Base-by-base conservation (phyloP, 176 grass and related monocot species). In the Oryza coarctata region DNA sequence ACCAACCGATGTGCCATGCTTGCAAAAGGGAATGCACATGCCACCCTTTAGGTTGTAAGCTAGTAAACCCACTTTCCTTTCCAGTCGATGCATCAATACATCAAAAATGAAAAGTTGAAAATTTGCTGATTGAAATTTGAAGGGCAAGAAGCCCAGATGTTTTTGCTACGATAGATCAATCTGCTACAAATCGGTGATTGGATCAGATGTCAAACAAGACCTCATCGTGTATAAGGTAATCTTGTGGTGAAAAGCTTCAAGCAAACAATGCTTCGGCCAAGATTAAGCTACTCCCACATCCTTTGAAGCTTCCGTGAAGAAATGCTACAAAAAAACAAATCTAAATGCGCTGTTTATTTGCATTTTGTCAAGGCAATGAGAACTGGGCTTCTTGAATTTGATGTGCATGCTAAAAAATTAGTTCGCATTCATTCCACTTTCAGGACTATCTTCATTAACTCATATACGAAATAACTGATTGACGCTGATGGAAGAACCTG, bases 361-460 rank as follows among this genome's bases (percentile, higher is more conserved):
- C 33, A 52, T 32, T 52, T 82, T 73, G 57, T 73, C 73, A 77
- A 73, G 58, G 44, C 43, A 27, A 50, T 31, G 25, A 75, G 74
- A 75, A 38, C 30, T 14, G 50, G 75, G 63, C 41, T 38, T 26
- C 26, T 82, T 43, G 62, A 83, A 79, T 31, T 72, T 64, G 62
- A 25, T 52, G 44, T 1, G 2, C 66, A 45, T 79, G 74, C 38
- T 79, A 74, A 83, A 61, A 1, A 79, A 83, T 70, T 7, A 74
- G 63, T 74, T 69, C 52, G 49, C 9, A 68, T n/a, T 99, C 87
- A 99, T 76, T 99, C 91, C 74, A 99, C 97, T 91, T 99, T 89
- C 49, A 94, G 58, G 52, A 99, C 87, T 94, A 99, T 99, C 91
- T 96, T 99, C 93, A 94, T 99, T 74, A 99, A 66, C 75, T 99